phyloP scores from a whole-genome alignment of 805 yeast species.

The Candida easanensis region DNA sequence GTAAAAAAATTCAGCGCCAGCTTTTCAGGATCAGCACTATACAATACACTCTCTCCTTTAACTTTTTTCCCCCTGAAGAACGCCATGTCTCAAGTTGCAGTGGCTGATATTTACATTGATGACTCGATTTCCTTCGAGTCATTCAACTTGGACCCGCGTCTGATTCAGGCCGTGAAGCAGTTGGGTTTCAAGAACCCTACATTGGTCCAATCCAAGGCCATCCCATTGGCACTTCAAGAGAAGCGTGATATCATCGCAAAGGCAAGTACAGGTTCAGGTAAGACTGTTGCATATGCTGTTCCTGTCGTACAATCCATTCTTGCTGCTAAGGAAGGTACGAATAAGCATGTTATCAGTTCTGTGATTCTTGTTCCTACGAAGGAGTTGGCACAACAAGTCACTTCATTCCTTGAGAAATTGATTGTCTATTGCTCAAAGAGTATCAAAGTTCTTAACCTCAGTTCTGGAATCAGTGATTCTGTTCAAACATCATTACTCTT shows the following conservation, averaged over 20 bases:
- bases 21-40: no score
- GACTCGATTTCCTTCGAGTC: constrained; percentile 69
- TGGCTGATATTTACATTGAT: constrained; percentile 40
- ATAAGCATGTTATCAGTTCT: constrained; percentile 27
- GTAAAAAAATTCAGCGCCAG: constrained; percentile 1
- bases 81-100: constrained; percentile 1
- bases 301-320: constrained; percentile 83
- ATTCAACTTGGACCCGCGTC: constrained; percentile 76
- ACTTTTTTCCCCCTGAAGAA: no score
- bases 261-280: constrained; percentile 95
- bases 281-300: constrained; percentile 85
- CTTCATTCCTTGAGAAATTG: constrained; percentile 64
- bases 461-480: constrained; percentile 59
- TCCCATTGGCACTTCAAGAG: constrained; percentile 86
- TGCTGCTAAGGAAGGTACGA: constrained; percentile 33
- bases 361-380: constrained; percentile 89
- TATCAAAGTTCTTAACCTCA: constrained; percentile 62
- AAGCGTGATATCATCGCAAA: constrained; percentile 90
- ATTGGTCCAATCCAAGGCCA: constrained; percentile 84
- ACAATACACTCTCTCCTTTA: no score
- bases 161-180: constrained; percentile 78
- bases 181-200: constrained; percentile 86
- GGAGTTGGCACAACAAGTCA: constrained; percentile 86
- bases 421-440: constrained; percentile 67
- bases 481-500: constrained; percentile 68